Base-by-base conservation (phyloP, 2,329 filamentous ascomycete species). In the Dothistroma septosporum region DNA sequence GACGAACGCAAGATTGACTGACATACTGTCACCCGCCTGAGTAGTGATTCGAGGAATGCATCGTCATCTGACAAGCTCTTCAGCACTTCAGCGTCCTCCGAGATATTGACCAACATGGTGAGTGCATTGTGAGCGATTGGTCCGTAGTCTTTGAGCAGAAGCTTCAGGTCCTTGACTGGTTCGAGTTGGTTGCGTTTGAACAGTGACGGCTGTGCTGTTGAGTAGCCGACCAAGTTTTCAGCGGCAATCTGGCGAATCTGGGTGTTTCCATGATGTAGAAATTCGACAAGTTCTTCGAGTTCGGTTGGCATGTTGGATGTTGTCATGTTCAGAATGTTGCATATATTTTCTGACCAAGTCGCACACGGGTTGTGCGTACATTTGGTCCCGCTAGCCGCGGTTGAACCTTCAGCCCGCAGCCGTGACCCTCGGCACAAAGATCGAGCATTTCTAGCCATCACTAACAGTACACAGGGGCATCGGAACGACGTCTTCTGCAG, bases 91-190 rank as follows among this genome's bases (percentile, higher is more conserved):
- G 80, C 78, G 69, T 97, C 92, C 16, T 85, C 85, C 1, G 90
- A 88, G 16, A 94, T 80, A 74, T 96, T 97, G 70, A 97, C 85
- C 63, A 99, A 87, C 68, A 97, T 93, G 14, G 87, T 95, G 67
- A 97, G 78, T 41, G 90, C 92, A 85, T 96, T 89, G 74, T 94
- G 91, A n/a, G 93, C 90, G 63, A 97, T 96, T 74, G 89, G 86
- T 87, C 95, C 82, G 72, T 96, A 90, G 74, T 97, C 94, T 72
- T 87, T 87, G 41, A 94, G 83, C 28, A 97, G 78, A 3, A 97
- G 82, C 75, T 96, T 97, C 61, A 99, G 79, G 70, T 97, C 90
- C 70, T 88, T 90, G 48, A 97, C 80, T 0, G 94, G 92, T 62
- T 88, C 82, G 12, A 96, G 78, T 59, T 91, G 82, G 31, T 91